Evolutionary conservation across 257 asterid genomes (phyloP).

Genomic region (Anisodus tanguticus): DNA sequence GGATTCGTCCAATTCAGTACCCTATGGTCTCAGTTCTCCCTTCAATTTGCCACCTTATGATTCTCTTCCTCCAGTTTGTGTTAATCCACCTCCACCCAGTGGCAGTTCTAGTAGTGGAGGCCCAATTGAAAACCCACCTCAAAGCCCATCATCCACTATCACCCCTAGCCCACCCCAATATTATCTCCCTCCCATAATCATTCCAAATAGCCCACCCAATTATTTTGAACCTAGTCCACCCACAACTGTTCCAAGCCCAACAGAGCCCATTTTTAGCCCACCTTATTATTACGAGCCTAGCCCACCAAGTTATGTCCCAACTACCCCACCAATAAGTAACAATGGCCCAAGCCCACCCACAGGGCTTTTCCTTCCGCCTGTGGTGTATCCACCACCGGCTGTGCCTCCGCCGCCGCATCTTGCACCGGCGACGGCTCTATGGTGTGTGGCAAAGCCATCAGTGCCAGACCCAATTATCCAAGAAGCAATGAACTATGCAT

Average conservation of each 20-base stretch:
- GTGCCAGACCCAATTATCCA: constrained; percentile 88
- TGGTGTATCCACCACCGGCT: constrained; percentile 76
- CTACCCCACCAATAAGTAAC: constrained; percentile 38
- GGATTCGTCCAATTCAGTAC: constrained; percentile 45
- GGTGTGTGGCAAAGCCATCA: constrained; percentile 97
- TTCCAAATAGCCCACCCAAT: constrained; percentile 47
- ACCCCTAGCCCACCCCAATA: constrained; percentile 47
- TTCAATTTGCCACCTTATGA: constrained; percentile 77
- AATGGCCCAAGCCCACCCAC: constrained; percentile 44
- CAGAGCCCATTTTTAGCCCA: constrained; percentile 40
- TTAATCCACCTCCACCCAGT: constrained; percentile 49
- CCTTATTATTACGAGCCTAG: constrained; percentile 37
- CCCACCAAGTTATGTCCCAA: constrained; percentile 41
- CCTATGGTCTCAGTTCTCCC: constrained; percentile 68
- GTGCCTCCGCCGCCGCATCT: constrained; percentile 81
- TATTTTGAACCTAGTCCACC: constrained; percentile 50
- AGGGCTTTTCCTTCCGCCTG: constrained; percentile 68
- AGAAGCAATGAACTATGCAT: constrained; percentile 96
- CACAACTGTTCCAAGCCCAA: constrained; percentile 43
- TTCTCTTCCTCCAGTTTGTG: constrained; percentile 77
- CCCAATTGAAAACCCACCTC: constrained; percentile 24
- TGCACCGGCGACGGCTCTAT: constrained; percentile 51
- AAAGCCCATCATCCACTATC: constrained; percentile 27
- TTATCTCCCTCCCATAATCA: constrained; percentile 38
- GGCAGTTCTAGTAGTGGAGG: constrained; percentile 4